A percentile compares a stretch with the other conserved stretches of the same genome.
These are phyloP conservation scores for Chamaecrista fasciculata DNA, from an alignment of 306 rosid species.

Conservation along the genomic window DNA sequence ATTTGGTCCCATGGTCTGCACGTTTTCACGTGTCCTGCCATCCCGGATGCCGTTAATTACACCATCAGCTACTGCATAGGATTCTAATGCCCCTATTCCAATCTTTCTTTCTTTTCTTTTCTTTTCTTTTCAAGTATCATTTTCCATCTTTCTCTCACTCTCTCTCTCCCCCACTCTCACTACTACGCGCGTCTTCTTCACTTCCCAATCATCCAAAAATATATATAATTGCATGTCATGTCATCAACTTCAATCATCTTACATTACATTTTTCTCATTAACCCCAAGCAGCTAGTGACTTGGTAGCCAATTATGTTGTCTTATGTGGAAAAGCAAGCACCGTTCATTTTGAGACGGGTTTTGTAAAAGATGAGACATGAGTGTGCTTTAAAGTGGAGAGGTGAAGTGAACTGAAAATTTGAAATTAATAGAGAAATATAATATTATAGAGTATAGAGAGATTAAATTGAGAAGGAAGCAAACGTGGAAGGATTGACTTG, in stretches of 20 bases:
- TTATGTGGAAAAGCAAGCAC: neutral
- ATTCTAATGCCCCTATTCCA: constrained; percentile 27
- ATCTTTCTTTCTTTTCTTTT: neutral
- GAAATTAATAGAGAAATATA: too few species aligned
- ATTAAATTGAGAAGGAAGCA: too few species aligned
- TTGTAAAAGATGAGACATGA: too few species aligned
- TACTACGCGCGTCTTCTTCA: constrained; percentile 24
- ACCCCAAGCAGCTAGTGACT: too few species aligned
- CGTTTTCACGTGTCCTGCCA: constrained; percentile 85
- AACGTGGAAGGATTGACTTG: neutral
- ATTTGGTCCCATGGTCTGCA: constrained; percentile 69
- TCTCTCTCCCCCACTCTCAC: constrained; percentile 25
- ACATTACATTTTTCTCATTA: too few species aligned
- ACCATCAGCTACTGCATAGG: constrained; percentile 44
- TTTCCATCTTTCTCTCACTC: neutral
- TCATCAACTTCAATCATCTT: too few species aligned
- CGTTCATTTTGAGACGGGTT: neutral
- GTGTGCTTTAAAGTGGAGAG: neutral
- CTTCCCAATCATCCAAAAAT: constrained; percentile 23
- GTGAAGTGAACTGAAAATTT: neutral
- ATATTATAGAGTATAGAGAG: too few species aligned
- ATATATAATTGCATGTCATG: too few species aligned
- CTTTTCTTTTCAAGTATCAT: constrained; percentile 11
- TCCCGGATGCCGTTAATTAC: constrained; percentile 53
- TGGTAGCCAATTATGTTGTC: neutral